phyloP scores from a whole-genome alignment of 129 eudicot species.

The sunflower (Helianthus annuus) region HanXRQr2.0-SUNRISE NC_035437.2:171811798-171812297 shows the following conservation, averaged over 20 bases:
- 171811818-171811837: background rate
- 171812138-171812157: slow-evolving; percentile 32
- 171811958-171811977: background rate
- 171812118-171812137: slow-evolving; percentile 24
- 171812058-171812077: slow-evolving; percentile 38
- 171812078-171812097: slow-evolving; percentile 26
- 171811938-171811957: background rate
- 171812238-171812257: slow-evolving; percentile 5
- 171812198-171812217: slow-evolving; percentile 48
- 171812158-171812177: slow-evolving; percentile 17
- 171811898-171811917: slow-evolving; percentile 22
- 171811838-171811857: slow-evolving; percentile 10
- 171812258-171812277: background rate
- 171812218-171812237: background rate
- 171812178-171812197: slow-evolving; percentile 39
- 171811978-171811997: background rate
- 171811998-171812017: slow-evolving; percentile 24
- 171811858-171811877: slow-evolving; percentile 1
- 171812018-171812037: slow-evolving; percentile 39
- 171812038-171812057: slow-evolving; percentile 57
- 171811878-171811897: slow-evolving; percentile 11
- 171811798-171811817: background rate
- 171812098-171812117: slow-evolving; percentile 30
- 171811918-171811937: slow-evolving; percentile 23
- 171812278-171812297: slow-evolving; percentile 9